phyloP scores from a whole-genome alignment of 1,284 basidiomycete genomes.

The Moesziomyces sp. region DNA sequence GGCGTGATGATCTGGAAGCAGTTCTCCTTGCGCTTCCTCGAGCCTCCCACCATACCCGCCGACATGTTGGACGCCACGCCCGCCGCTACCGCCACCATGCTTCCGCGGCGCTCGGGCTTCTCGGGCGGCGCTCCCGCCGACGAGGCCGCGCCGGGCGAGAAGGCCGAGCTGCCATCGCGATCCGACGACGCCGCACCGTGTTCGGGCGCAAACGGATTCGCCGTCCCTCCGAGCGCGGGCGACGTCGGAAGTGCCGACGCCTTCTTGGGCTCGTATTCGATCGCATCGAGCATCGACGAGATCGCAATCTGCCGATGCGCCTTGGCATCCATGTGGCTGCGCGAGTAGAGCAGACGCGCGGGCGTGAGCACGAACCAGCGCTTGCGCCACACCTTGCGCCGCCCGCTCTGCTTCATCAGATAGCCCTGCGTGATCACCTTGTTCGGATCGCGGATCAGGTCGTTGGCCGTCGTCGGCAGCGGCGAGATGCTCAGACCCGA shows the following conservation, averaged over 20 bases:
- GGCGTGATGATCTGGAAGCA: constrained; percentile 97
- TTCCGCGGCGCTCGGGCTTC: constrained; percentile 37
- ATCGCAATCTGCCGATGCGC: constrained; percentile 87
- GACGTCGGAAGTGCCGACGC: constrained; percentile 46
- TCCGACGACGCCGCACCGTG: constrained; percentile 7
- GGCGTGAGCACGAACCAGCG: constrained; percentile 70
- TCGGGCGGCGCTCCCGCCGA: constrained; percentile 8
- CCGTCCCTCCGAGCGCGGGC: constrained; percentile 30
- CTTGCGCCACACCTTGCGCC: constrained; percentile 94
- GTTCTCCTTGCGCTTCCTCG: constrained; percentile 69
- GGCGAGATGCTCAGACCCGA: constrained; percentile 16
- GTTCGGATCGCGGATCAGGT: constrained; percentile 55
- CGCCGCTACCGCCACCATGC: constrained; percentile 47
- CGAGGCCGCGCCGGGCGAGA: constrained; percentile 11
- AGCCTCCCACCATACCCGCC: constrained; percentile 31
- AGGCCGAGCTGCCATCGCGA: constrained; percentile 10
- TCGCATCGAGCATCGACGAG: constrained; percentile 85
- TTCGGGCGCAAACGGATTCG: constrained; percentile 30
- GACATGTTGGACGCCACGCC: constrained; percentile 50
- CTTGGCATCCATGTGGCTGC: constrained; percentile 75
- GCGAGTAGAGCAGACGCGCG: constrained; percentile 66
- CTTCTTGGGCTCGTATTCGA: constrained; percentile 76
- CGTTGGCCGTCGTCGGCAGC: constrained; percentile 14
- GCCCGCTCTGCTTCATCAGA: constrained; percentile 94
- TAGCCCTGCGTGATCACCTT: constrained; percentile 76